These are phyloP conservation scores for Candida awuae DNA, from an alignment of 805 yeast species.

Conservation along the genomic window DNA sequence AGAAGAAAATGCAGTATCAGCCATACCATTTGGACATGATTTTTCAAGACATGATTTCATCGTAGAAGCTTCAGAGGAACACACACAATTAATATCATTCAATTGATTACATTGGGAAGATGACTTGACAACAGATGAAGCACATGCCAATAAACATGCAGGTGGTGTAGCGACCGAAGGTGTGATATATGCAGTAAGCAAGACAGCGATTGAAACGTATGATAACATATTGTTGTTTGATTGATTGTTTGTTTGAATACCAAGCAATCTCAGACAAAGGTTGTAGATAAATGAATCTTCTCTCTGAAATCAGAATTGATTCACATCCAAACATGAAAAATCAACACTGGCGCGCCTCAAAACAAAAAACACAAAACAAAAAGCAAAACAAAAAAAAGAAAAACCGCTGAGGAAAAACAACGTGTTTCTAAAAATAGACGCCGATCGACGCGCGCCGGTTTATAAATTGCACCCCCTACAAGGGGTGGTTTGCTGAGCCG, in stretches of 20 bases:
- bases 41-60: conserved; percentile 56
- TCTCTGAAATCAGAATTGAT: too few relatives aligned
- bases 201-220: conserved; percentile 18
- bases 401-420: not conserved
- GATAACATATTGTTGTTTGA: conserved; percentile 9
- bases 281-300: too few relatives aligned
- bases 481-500: too few relatives aligned
- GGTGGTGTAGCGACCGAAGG: conserved; percentile 65
- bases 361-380: not conserved
- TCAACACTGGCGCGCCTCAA: not conserved
- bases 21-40: conserved; percentile 59
- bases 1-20: conserved; percentile 50
- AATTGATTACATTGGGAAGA: conserved; percentile 49
- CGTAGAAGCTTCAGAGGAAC: conserved; percentile 45
- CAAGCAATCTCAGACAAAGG: too few relatives aligned
- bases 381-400: not conserved
- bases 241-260: not conserved
- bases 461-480: not conserved
- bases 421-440: not conserved
- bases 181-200: conserved; percentile 33
- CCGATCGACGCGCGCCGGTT: not conserved
- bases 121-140: conserved; percentile 52
- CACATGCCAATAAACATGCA: conserved; percentile 88
- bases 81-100: conserved; percentile 61
- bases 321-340: not conserved